Percentiles rank a stretch among this genome's conserved stretches.
Conservation (phyloP, 495 filamentous ascomycete species). For the Chaetomium cochliodes region DNA sequence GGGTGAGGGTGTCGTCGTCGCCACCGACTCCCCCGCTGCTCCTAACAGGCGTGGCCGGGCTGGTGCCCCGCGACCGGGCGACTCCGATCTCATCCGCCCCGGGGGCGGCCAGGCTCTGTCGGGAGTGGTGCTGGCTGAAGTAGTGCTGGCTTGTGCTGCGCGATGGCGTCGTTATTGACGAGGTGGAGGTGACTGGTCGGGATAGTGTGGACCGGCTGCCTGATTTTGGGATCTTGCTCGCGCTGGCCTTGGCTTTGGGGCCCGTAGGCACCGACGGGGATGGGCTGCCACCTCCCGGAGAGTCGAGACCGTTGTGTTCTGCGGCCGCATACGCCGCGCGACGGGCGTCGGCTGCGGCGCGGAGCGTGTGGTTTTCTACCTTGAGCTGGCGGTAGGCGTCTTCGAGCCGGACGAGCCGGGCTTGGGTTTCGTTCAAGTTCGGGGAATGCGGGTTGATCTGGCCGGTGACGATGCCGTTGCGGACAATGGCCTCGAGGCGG, state of each 20-base stretch:
- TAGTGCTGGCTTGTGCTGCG: conserved; percentile 6
- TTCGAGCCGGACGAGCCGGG: conserved; percentile 67
- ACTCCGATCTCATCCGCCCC: neutral
- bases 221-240: conserved; percentile 40
- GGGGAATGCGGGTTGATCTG: conserved; percentile 34
- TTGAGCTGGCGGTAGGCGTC: conserved; percentile 80
- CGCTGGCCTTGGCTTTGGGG: conserved; percentile 37
- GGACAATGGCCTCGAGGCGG: conserved; percentile 72
- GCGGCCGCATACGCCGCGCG: conserved; percentile 34
- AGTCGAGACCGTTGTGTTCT: conserved; percentile 23
- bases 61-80: conserved; percentile 10
- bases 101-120: neutral
- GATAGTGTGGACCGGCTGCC: conserved; percentile 20
- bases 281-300: conserved; percentile 46
- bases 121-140: neutral
- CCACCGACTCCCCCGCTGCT: neutral
- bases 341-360: conserved; percentile 51
- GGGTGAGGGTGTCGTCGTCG: conserved; percentile 17
- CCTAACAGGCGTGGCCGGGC: conserved; percentile 6
- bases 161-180: neutral
- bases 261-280: conserved; percentile 51
- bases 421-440: conserved; percentile 42
- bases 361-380: conserved; percentile 75
- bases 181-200: neutral
- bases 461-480: conserved; percentile 49